phyloP scores from a whole-genome alignment of 2,329 filamentous ascomycete species.

The Diaporthe longicolla region DNA sequence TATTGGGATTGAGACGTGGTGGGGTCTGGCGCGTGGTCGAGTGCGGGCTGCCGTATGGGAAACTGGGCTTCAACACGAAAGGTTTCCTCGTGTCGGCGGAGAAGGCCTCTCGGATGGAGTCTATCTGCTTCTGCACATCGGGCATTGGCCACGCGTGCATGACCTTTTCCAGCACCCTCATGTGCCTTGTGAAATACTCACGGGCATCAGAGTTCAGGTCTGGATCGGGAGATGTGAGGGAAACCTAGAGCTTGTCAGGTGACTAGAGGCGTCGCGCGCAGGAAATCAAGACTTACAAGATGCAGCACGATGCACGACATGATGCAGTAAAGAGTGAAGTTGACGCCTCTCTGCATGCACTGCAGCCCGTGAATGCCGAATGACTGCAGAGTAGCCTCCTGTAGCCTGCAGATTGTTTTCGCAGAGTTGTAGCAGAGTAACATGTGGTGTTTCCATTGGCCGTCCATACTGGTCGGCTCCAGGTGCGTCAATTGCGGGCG shows the following conservation, averaged over 20 bases:
- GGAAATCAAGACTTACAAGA: constrained; percentile 73
- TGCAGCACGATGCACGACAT: constrained; percentile 94
- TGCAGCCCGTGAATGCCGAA: constrained; percentile 86
- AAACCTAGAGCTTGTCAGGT: constrained; percentile 73
- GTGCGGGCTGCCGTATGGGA: constrained; percentile 87
- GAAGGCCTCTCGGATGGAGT: constrained; percentile 90
- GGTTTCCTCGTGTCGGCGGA: constrained; percentile 87
- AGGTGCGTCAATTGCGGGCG: constrained; percentile 87
- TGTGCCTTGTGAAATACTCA: constrained; percentile 92
- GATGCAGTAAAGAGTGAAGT: constrained; percentile 94
- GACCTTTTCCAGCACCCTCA: constrained; percentile 92
- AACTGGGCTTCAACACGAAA: constrained; percentile 89
- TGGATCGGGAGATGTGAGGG: constrained; percentile 92
- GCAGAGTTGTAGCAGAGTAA: constrained; percentile 86
- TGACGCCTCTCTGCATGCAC: constrained; percentile 94
- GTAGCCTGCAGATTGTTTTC: constrained; percentile 86
- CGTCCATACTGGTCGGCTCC: constrained; percentile 78
- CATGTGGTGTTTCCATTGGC: constrained; percentile 91
- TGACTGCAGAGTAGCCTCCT: constrained; percentile 83
- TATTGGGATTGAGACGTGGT: constrained; percentile 64
- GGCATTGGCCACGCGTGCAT: constrained; percentile 88
- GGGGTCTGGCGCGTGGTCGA: constrained; percentile 75
- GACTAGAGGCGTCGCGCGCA: constrained; percentile 36
- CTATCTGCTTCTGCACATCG: constrained; percentile 90
- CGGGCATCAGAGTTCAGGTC: constrained; percentile 87